Percentiles rank a stretch among this genome's conserved stretches.
Conservation (phyloP, 1,284 basidiomycete genomes). For the Cryptococcus floricola region DNA sequence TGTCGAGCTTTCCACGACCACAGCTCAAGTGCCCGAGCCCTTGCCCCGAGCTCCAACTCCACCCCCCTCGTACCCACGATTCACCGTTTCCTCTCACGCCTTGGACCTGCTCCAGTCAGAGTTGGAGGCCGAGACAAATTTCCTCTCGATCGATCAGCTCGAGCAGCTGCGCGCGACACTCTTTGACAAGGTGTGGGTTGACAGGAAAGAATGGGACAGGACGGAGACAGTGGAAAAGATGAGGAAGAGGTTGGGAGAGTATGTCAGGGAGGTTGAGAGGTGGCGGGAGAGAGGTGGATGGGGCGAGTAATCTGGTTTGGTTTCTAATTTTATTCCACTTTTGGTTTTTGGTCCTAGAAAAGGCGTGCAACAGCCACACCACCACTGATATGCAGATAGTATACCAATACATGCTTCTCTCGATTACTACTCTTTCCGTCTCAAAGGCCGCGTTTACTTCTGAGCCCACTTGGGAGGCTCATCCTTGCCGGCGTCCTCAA, state of each 20-base stretch:
- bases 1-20: too few relatives aligned
- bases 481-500: conserved; percentile 48
- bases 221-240: conserved; percentile 62
- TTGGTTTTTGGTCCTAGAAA: not conserved
- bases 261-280: conserved; percentile 8
- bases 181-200: conserved; percentile 74
- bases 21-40: not conserved
- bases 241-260: conserved; percentile 21
- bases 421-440: not conserved
- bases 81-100: conserved; percentile 27
- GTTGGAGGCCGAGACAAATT: conserved; percentile 51
- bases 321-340: too few relatives aligned
- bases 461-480: conserved; percentile 46
- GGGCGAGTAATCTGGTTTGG: not conserved
- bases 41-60: not conserved
- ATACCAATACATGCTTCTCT: not conserved
- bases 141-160: conserved; percentile 77
- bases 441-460: not conserved
- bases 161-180: conserved; percentile 86
- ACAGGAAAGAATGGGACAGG: conserved; percentile 78
- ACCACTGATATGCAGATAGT: not conserved
- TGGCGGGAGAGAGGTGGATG: conserved; percentile 8
- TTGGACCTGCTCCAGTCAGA: conserved; percentile 20
- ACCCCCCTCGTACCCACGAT: conserved; percentile 32
- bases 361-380: not conserved